Evolutionary conservation across 306 rosid genomes (phyloP), one percentile per base, ranked within the genome.

Genomic region (Cucurbita moschata): DNA sequence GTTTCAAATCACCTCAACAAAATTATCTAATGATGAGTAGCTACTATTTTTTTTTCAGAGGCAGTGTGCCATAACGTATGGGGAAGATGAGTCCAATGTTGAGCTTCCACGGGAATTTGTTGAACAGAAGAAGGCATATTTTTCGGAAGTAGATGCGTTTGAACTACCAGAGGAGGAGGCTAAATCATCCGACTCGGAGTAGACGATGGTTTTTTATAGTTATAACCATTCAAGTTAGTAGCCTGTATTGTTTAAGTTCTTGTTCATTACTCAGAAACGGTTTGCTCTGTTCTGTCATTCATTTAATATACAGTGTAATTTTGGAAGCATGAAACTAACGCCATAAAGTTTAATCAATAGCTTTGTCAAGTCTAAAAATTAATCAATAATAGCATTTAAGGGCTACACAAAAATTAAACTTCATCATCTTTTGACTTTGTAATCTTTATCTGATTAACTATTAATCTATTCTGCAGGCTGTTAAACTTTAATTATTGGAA

Each of bases 91-190:
- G 12, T 60, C 72, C 55, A 55, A 83, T 71, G 50, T 73, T 64
- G 79, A 77, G n/a, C 75, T 82, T 77, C 77, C 85, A 1, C 75
- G 79, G 75, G 93, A 86, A 62, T 89, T 82, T 74, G 79, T 92
- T 9, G 79, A 83, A 71, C 75, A 87, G 76, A 92, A 92, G 82
- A 83, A 65, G 50, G 90, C 96, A 0, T 90, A 90, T 77, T 88
- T 79, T 76, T 86, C 82, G 56, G 96, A 90, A 83, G 75, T 92
- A 10, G 93, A 92, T 81, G 85, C 86, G 77, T 90, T 83, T 73
- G 77, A 87, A 71, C 84, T 92, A 37, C 68, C 76, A 6, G 92
- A 76, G 51, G 98, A 92, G 81, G 98, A 84, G 80, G 90, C 84
- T 72, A 83, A 85, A 49, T 84, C 86, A 59, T 69, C 74, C 0